Evolutionary conservation across 1,284 basidiomycete species (phyloP), one percentile per base, ranked within the genome.

Genomic region (Moesziomyces sp.): DNA sequence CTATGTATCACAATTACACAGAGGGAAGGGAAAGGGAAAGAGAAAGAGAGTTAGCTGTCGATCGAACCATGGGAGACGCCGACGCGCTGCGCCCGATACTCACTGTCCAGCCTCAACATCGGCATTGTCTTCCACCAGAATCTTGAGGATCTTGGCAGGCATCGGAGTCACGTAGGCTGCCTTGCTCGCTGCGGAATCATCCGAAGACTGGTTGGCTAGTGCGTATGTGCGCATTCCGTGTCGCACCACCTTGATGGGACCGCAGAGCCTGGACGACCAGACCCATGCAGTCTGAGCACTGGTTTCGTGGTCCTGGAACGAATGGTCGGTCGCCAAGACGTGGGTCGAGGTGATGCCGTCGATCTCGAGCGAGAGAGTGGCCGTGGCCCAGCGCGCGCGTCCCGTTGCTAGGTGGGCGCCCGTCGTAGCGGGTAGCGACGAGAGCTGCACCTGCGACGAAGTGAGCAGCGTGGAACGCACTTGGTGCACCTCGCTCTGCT

Each of bases 211-310:
- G 47, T 48, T 48, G 30, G 47, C 47, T 6, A 48, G 8, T 18
- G 47, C 47, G n/a, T 48, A 48, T 30, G 47, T 48, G 28, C 47
- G 47, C 47, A 48, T 48, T n/a, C 47, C 47, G 28, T 48, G 47
- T 19, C 47, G 47, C 30, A 48, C 47, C 18, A 48, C 47, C 18
- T 48, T 48, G 47, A 48, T 34, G 4, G 47, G 47, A 21, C 47
- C 47, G 19, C 28, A 48, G 9, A 48, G 47, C 47, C 18, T 16
- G 7, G 47, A 35, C 28, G 47, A 48, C 47, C 47, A 48, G 16
- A 48, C 47, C 47, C 47, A 48, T 5, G 47, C 47, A 0, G 47
- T 48, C n/a, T 48, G 47, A 7, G 47, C 47, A n/a, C 47, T 34
- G 28, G 18, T 48, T 30, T 48, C 47, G 28, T 48, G 47, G 28